Conservation (phyloP, 768 basidiomycete species). For the Boletellus ananiceps region DNA sequence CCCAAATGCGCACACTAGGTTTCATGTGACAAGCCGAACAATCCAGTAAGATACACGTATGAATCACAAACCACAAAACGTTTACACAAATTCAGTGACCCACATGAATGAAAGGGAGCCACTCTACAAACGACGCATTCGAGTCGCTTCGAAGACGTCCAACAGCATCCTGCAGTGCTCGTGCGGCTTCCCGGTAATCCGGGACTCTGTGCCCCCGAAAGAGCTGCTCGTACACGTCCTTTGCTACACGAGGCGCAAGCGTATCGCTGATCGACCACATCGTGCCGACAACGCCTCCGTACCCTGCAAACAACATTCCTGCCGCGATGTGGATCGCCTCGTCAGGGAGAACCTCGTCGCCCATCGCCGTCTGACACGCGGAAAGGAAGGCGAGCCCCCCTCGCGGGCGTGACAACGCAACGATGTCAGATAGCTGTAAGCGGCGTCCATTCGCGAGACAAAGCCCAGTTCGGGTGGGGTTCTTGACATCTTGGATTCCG, state of each 20-base stretch:
- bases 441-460: slow-evolving; percentile 9
- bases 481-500: slow-evolving; percentile 17
- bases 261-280: slow-evolving; percentile 41
- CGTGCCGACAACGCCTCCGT: slow-evolving; percentile 35
- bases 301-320: slow-evolving; percentile 35
- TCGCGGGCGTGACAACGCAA: slow-evolving; percentile 8
- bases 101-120: slow-evolving; percentile 14
- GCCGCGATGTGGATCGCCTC: too few species aligned
- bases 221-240: slow-evolving; percentile 27
- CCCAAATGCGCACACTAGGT: too few species aligned
- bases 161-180: slow-evolving; percentile 1
- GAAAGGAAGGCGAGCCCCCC: slow-evolving; percentile 40
- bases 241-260: slow-evolving; percentile 32
- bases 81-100: neutral
- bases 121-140: neutral
- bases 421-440: slow-evolving; percentile 1
- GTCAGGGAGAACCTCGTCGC: slow-evolving; percentile 30
- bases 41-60: too few species aligned
- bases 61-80: too few species aligned
- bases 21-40: too few species aligned
- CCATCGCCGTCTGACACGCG: slow-evolving; percentile 42
- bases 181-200: slow-evolving; percentile 1
- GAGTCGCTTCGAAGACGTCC: neutral
- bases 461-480: slow-evolving; percentile 23
- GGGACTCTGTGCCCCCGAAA: neutral